phyloP scores from a whole-genome alignment of 140 eudicot species.

The Stevia rebaudiana region DNA sequence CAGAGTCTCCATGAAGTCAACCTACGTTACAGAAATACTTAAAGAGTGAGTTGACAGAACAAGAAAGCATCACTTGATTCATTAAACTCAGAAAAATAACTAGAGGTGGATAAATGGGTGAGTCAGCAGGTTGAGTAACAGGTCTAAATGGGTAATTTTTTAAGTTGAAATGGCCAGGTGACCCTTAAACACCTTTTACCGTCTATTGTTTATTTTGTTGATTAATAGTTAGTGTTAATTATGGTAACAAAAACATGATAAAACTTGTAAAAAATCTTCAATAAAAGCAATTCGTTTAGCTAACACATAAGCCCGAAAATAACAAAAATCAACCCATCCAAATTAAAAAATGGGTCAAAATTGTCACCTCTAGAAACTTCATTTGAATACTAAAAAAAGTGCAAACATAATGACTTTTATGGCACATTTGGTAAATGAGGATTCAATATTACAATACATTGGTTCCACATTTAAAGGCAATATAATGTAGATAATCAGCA shows the following conservation, averaged over 20 bases:
- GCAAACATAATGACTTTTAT: not conserved
- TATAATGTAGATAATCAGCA: constrained; percentile 61
- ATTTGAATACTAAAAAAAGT: not conserved
- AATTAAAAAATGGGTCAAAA: not conserved
- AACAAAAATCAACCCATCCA: not conserved
- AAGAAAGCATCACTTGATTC: not conserved
- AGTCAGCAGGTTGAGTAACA: not conserved
- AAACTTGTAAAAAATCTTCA: no score
- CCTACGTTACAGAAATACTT: constrained; percentile 33
- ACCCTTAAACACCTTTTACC: not conserved
- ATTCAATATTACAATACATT: constrained; percentile 48
- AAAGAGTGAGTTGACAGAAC: constrained; percentile 17
- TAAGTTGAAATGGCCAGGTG: not conserved
- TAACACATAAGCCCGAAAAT: not conserved
- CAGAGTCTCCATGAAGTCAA: constrained; percentile 61
- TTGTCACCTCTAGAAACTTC: not conserved
- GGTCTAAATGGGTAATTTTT: not conserved
- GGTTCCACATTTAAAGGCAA: constrained; percentile 75
- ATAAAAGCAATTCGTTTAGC: not conserved
- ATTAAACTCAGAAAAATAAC: not conserved
- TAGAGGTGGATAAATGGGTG: not conserved
- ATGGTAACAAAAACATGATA: not conserved
- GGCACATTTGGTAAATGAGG: not conserved
- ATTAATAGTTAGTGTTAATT: not conserved
- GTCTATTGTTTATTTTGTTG: not conserved